Percentiles rank a stretch among this genome's conserved stretches.
phyloP scores from a whole-genome alignment of 306 rosid genomes.

The Nissolia schottii region DNA sequence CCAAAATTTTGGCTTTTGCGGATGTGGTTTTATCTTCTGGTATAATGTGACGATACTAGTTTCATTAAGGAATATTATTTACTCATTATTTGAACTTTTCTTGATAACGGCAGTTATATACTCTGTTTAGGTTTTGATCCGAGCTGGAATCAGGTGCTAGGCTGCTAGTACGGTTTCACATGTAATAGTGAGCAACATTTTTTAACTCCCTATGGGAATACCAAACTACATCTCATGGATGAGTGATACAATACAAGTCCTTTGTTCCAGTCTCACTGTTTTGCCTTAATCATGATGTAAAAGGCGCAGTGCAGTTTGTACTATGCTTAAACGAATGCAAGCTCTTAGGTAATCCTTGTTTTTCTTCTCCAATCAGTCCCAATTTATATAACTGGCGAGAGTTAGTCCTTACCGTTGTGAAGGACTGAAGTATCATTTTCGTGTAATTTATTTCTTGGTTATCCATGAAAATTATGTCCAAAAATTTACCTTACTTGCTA shows the following conservation, averaged over 20 bases:
- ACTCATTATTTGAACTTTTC: background rate
- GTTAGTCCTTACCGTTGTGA: background rate
- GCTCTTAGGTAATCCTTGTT: background rate
- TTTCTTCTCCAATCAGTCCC: background rate
- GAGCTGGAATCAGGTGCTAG: background rate
- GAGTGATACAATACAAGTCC: background rate
- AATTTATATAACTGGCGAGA: background rate
- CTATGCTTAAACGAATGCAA: background rate
- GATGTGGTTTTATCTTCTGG: constrained; percentile 10
- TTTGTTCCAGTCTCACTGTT: background rate
- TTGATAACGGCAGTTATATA: background rate
- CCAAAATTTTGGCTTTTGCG: background rate
- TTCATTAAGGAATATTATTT: constrained; percentile 7
- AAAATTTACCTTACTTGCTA: too few species aligned
- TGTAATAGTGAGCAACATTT: background rate
- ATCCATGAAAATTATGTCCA: too few species aligned
- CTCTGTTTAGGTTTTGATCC: background rate
- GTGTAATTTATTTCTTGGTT: background rate
- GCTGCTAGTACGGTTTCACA: background rate
- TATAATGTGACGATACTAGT: background rate
- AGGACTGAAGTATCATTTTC: background rate
- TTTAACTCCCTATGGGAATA: background rate
- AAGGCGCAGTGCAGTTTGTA: background rate
- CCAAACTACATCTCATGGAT: background rate
- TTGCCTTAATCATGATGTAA: background rate